These are phyloP conservation scores for Streptanthus diversifolius DNA, from an alignment of 345 rosid species.

Conservation along the genomic window DNA sequence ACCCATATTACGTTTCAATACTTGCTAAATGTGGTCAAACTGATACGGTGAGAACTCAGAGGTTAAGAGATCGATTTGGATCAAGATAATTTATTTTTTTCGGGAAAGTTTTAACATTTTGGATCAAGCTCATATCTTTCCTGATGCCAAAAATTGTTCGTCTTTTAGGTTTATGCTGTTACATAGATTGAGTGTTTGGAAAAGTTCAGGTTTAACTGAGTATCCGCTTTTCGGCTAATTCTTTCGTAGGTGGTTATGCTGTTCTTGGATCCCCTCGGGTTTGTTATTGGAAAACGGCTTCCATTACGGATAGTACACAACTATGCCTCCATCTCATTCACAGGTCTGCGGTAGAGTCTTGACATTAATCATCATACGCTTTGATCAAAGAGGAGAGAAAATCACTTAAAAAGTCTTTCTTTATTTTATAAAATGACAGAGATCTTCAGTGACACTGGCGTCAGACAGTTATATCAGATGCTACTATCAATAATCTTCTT, in stretches of 20 bases:
- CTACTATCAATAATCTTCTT: constrained; percentile 48
- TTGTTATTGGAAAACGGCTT: background rate
- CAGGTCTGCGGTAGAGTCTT: constrained; percentile 35
- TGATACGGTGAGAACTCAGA: background rate
- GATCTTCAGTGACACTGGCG: constrained; percentile 36
- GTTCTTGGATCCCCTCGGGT: background rate
- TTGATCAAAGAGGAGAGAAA: background rate
- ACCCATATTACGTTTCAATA: background rate
- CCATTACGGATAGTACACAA: constrained; percentile 6
- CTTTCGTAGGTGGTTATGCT: constrained; percentile 1
- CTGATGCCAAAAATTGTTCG: background rate
- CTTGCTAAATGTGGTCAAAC: background rate
- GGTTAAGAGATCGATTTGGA: background rate
- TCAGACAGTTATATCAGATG: constrained; percentile 52
- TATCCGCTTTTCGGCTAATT: background rate
- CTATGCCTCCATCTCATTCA: constrained; percentile 17
- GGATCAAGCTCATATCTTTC: background rate
- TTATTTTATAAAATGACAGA: constrained; percentile 42
- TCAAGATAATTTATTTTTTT: background rate
- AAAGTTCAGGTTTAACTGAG: background rate
- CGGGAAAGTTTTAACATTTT: background rate
- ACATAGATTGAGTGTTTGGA: background rate
- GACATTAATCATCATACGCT: background rate
- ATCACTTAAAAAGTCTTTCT: background rate
- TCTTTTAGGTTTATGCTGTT: background rate